phyloP scores from a whole-genome alignment of 78 protist genomes.

The Dictyostelium brefeldianum region DNA sequence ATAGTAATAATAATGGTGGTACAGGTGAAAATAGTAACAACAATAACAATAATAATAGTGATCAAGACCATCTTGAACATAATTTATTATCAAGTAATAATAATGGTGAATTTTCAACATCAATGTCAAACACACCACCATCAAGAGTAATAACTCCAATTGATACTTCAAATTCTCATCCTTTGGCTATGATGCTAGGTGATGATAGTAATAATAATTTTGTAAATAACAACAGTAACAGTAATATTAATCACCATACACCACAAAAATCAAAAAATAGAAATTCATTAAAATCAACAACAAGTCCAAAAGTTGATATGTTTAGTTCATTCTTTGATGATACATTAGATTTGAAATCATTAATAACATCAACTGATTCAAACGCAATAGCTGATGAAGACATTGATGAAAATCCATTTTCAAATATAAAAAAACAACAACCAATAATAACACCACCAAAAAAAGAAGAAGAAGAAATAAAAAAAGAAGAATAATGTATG shows the following conservation, averaged over 20 bases:
- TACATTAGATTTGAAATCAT: neutral
- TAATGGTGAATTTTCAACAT: slow-evolving; percentile 9
- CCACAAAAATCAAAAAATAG: neutral
- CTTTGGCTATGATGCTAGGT: slow-evolving; percentile 19
- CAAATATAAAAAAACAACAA: neutral
- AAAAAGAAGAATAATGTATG: neutral
- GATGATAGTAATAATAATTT: neutral
- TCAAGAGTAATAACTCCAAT: slow-evolving; percentile 32
- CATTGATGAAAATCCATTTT: slow-evolving; percentile 24
- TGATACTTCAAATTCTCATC: slow-evolving; percentile 76
- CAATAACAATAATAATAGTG: neutral
- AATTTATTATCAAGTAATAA: neutral
- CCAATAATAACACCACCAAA: neutral
- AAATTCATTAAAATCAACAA: neutral
- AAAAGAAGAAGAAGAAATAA: neutral
- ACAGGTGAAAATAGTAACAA: neutral
- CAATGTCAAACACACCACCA: slow-evolving; percentile 14
- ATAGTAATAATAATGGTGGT: neutral
- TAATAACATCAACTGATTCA: neutral
- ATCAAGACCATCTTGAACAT: neutral
- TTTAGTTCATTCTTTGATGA: slow-evolving; percentile 42
- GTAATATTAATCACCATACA: neutral
- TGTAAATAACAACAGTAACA: neutral
- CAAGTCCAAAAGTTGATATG: slow-evolving; percentile 3
- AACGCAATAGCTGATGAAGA: neutral